phyloP scores from a whole-genome alignment of 306 rosid genomes.

The Boehmeria nivea region DNA sequence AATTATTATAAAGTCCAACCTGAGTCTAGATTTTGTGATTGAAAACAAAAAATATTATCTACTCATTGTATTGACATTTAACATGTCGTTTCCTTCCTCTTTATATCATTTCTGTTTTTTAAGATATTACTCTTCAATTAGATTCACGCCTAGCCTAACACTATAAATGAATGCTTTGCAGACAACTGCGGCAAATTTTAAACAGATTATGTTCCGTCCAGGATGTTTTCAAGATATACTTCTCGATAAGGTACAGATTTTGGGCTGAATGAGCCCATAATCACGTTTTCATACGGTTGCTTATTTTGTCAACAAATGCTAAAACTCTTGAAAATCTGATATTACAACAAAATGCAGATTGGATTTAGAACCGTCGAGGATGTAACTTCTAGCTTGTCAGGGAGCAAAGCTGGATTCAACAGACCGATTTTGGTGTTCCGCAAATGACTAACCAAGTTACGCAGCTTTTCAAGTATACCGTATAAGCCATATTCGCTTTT shows the following conservation, averaged over 20 bases:
- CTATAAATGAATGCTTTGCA: constrained; percentile 22
- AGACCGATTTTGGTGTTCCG: constrained; percentile 73
- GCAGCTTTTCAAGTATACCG: neutral
- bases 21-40: no score
- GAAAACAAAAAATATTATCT: no score
- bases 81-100: no score
- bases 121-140: no score
- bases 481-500: no score
- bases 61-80: no score
- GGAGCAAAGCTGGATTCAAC: constrained; percentile 68
- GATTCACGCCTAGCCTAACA: neutral
- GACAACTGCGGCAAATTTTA: constrained; percentile 50
- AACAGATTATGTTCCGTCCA: constrained; percentile 41
- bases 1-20: no score
- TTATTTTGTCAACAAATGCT: no score
- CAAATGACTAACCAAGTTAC: constrained; percentile 53
- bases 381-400: constrained; percentile 45
- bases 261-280: no score
- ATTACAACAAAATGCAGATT: constrained; percentile 59
- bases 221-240: constrained; percentile 63
- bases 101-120: no score
- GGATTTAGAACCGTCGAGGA: constrained; percentile 71
- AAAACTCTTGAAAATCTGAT: no score
- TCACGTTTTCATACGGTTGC: no score
- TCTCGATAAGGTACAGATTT: constrained; percentile 75